Evolutionary conservation across 768 basidiomycete species (phyloP).

Genomic region (Ephemerocybe angulata): DNA sequence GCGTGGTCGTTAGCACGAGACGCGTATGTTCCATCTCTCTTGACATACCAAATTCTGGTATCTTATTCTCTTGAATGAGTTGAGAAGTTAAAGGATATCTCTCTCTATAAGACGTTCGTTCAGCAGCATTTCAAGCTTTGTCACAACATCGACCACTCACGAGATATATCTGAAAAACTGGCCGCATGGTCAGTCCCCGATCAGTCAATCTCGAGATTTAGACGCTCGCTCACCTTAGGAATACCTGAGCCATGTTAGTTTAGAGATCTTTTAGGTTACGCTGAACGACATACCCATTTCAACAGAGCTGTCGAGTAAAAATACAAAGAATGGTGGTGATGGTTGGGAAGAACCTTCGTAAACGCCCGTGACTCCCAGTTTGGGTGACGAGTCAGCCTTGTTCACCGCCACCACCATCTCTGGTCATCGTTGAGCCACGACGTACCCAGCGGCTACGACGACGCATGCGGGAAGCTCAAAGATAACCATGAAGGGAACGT

Average conservation of each 20-base stretch:
- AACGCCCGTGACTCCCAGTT: neutral
- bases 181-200: constrained; percentile 2
- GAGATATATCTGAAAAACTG: constrained; percentile 98
- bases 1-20: constrained; percentile 15
- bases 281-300: constrained; percentile 15
- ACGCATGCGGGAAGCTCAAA: too few species aligned
- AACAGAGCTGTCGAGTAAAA: neutral
- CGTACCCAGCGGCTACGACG: too few species aligned
- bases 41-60: constrained; percentile 88
- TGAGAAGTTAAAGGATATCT: constrained; percentile 98
- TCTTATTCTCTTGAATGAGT: constrained; percentile 96
- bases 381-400: neutral
- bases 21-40: neutral
- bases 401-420: constrained; percentile 1
- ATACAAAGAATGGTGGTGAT: constrained; percentile 8
- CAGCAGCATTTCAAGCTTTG: neutral
- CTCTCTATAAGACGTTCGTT: constrained; percentile 51
- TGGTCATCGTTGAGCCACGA: too few species aligned
- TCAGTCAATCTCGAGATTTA: neutral
- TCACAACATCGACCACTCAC: constrained; percentile 38
- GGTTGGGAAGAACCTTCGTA: constrained; percentile 1
- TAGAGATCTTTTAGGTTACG: neutral
- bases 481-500: too few species aligned
- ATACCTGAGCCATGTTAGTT: constrained; percentile 39
- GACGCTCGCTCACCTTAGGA: constrained; percentile 52